Conservation (phyloP, 2,329 filamentous ascomycete genomes). For the Cercospora canescens region DNA sequence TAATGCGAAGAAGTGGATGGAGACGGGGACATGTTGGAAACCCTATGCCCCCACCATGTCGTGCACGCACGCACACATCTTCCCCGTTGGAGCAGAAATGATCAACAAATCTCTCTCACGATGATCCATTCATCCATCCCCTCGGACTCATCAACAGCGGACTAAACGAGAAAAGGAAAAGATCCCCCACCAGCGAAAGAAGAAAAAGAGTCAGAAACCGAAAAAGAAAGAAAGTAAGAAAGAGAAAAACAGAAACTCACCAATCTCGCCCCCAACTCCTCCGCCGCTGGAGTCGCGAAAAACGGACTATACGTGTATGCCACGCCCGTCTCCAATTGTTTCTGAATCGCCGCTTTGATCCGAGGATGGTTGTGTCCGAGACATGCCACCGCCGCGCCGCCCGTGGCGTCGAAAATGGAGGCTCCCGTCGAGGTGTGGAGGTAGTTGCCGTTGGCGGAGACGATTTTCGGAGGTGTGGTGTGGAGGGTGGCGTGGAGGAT, state of each 20-base stretch:
- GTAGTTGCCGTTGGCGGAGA: slow-evolving; percentile 51
- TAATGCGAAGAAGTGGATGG: no score
- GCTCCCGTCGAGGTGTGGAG: slow-evolving; percentile 52
- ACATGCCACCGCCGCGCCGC: slow-evolving; percentile 70
- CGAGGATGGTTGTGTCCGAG: slow-evolving; percentile 56
- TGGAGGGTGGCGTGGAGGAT: slow-evolving; percentile 54
- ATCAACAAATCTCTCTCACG: no score
- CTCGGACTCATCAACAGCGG: no score
- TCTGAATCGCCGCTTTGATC: slow-evolving; percentile 59
- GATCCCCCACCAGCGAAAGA: no score
- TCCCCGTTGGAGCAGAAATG: no score
- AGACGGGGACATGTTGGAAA: no score
- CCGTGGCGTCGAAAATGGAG: slow-evolving; percentile 67
- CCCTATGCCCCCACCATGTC: no score
- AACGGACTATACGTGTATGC: slow-evolving; percentile 59
- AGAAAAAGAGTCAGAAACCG: no score
- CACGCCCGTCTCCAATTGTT: slow-evolving; percentile 56
- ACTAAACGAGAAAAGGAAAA: no score
- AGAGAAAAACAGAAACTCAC: background rate
- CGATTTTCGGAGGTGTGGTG: slow-evolving; percentile 45
- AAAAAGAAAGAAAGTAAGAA: no score
- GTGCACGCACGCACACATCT: no score
- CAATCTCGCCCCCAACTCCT: slow-evolving; percentile 42
- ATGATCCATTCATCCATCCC: no score
- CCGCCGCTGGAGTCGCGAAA: slow-evolving; percentile 55